Conservation (phyloP, 108 stramenopile genomes). For the Nannochloropsis granulata region DNA sequence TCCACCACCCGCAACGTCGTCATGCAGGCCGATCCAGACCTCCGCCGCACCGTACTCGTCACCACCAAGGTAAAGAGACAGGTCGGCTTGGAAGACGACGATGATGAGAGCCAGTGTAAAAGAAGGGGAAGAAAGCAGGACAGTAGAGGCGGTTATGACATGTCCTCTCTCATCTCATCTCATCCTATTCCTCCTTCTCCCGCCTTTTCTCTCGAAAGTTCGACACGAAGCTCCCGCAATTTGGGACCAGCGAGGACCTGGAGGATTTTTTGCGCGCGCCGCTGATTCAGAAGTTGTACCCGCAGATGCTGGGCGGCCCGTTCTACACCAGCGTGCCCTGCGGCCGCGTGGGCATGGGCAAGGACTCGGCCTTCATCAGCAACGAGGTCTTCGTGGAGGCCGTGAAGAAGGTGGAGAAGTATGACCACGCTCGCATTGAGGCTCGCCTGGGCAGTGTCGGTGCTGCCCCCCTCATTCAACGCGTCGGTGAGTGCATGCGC, state of each 20-base stretch:
- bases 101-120: too few species aligned
- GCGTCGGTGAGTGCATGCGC: neutral
- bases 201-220: slow-evolving; percentile 24
- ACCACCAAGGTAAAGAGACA: slow-evolving; percentile 50
- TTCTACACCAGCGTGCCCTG: slow-evolving; percentile 81
- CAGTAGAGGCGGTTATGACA: neutral
- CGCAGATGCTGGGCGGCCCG: slow-evolving; percentile 70
- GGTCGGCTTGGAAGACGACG: neutral
- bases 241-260: slow-evolving; percentile 57
- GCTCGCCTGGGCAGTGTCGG: neutral
- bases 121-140: neutral
- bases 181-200: neutral
- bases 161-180: neutral
- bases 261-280: slow-evolving; percentile 58
- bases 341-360: slow-evolving; percentile 53
- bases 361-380: slow-evolving; percentile 47
- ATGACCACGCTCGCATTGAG: neutral
- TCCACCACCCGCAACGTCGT: slow-evolving; percentile 53
- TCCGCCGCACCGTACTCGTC: slow-evolving; percentile 75
- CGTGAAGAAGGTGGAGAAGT: neutral
- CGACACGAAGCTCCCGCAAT: slow-evolving; percentile 83
- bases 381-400: slow-evolving; percentile 50
- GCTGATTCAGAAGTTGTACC: slow-evolving; percentile 52
- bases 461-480: neutral
- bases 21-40: slow-evolving; percentile 62